Evolutionary conservation across 192 early-diverging fungal genomes (phyloP), one percentile per base, ranked within the genome.

Genomic region (Chytriomyces confervae): DNA sequence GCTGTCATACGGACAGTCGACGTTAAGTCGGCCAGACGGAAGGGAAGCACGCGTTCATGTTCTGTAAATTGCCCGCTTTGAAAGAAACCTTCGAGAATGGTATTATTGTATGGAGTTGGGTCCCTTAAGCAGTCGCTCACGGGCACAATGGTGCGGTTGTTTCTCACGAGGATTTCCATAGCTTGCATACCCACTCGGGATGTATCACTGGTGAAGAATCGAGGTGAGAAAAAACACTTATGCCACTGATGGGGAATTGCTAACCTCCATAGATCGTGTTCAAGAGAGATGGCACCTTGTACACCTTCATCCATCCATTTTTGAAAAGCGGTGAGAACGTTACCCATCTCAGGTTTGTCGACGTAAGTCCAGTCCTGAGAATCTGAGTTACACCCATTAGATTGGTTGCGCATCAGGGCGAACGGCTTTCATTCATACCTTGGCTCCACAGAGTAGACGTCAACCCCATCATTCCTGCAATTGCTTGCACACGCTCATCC

Each of bases 401-500:
- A 36, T 36, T 36, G 36, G 36, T 36, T 36, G 36, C 36, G 36
- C 36, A 36, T 36, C 4, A 4, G 36, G 36, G 36, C 36, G 36
- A 36, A 36, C 36, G 36, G 36, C 36, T 36, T 36, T 36, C 0
- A 36, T 36, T 36, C 36, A 36, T 36, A 36, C 36, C 36, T 44
- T 71, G 51, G 20, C n/a, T 75, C 85, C 85, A 87, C 13, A 86
- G 27, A 16, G 75, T 65, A n/a, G 66, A 75, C 66, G 80, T 79
- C 7, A 74, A 86, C 29, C 90, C 90, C 66, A 90, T 76, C 53
- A 85, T 84, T 51, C 76, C 76, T 7, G 87, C 86, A 69, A 90
- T 87, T 62, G 72, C 69, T 45, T 89, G 82, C 44, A 90, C 87
- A 61, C 89, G 82, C 51, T 89, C 87, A 61, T 90, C 89, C 60